Conservation (phyloP, 2,329 filamentous ascomycete genomes). For the Penicillium sp. region DNA sequence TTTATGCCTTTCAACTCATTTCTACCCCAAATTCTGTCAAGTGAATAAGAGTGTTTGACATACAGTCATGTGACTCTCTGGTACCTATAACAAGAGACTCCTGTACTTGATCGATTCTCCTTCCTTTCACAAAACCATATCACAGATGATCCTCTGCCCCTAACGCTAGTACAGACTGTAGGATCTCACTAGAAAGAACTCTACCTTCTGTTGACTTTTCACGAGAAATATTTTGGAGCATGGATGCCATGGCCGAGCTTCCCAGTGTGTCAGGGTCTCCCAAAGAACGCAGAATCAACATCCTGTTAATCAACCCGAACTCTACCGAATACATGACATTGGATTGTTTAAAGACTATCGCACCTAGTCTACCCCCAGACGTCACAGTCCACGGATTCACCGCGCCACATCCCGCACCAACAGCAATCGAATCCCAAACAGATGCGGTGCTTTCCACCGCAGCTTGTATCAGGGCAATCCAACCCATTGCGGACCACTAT, state of each 20-base stretch:
- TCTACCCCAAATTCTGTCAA: too few relatives aligned
- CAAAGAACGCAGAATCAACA: background rate
- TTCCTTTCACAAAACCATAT: too few relatives aligned
- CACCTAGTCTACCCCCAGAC: background rate
- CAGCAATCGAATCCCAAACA: constrained; percentile 1
- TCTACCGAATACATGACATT: background rate
- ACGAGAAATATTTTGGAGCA: background rate
- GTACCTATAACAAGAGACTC: too few relatives aligned
- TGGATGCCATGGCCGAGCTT: background rate
- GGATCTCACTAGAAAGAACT: too few relatives aligned
- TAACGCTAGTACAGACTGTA: too few relatives aligned
- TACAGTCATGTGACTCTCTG: too few relatives aligned
- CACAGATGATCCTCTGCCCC: too few relatives aligned
- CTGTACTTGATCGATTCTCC: too few relatives aligned
- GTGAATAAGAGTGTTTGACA: too few relatives aligned
- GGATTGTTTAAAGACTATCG: background rate
- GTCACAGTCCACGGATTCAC: constrained; percentile 1
- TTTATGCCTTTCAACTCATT: too few relatives aligned
- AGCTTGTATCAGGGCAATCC: background rate
- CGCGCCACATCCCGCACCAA: background rate
- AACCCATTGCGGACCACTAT: background rate
- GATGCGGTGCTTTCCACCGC: background rate
- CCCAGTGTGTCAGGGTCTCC: background rate
- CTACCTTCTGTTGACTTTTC: too few relatives aligned
- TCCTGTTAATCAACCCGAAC: constrained; percentile 1